A percentile compares a stretch with the other conserved stretches of the same genome.
phyloP scores from a whole-genome alignment of 1,284 basidiomycete genomes.

The Puccinia triticina region DNA sequence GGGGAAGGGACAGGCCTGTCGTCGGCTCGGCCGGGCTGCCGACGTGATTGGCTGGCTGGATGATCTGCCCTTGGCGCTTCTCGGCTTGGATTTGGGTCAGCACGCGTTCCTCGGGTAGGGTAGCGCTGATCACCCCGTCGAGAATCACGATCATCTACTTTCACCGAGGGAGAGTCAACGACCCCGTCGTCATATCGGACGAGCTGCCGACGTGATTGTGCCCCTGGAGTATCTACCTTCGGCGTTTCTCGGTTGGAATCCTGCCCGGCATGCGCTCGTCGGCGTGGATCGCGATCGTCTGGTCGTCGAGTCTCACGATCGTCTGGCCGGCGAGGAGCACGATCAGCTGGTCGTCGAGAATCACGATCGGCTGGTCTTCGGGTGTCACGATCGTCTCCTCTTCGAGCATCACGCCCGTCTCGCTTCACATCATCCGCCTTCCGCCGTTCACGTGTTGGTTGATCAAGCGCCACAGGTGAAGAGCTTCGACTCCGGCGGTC shows the following conservation, averaged over 20 bases:
- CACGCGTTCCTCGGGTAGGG: neutral
- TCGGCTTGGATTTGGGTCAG: neutral
- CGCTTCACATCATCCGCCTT: neutral
- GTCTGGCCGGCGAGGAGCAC: too few species aligned
- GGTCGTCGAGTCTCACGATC: neutral
- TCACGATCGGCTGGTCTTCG: too few species aligned
- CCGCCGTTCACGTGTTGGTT: conserved; percentile 2
- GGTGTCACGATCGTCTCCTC: too few species aligned
- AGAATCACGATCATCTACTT: too few species aligned
- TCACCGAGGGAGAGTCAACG: neutral
- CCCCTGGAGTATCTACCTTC: neutral
- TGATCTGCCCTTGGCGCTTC: neutral
- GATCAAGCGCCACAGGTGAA: too few species aligned
- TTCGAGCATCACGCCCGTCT: too few species aligned
- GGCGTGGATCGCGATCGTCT: neutral
- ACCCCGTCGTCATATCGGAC: conserved; percentile 14
- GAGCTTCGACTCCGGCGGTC: too few species aligned
- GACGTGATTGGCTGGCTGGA: neutral
- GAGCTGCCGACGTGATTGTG: neutral
- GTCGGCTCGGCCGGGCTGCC: neutral
- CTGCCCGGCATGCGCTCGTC: neutral
- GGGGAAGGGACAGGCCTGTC: neutral
- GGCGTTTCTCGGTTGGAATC: neutral
- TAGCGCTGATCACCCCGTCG: neutral
- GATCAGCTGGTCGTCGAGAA: too few species aligned